A percentile compares a stretch with the other conserved stretches of the same genome.
These are phyloP conservation scores for Mucor piriformis DNA, from an alignment of 371 early-diverging fungal species.

Conservation along the genomic window DNA sequence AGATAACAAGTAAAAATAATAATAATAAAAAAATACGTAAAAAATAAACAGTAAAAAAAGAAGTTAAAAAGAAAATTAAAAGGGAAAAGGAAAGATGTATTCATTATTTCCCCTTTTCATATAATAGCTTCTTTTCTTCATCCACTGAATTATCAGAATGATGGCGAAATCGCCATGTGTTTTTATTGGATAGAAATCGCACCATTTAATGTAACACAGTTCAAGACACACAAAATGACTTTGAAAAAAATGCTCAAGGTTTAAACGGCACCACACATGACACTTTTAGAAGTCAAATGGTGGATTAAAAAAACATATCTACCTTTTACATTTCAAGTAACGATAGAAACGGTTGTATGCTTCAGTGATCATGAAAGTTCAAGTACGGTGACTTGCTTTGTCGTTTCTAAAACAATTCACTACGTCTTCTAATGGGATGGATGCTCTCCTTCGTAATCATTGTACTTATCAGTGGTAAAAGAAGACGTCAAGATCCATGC, in stretches of 20 bases:
- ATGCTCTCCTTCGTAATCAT: slow-evolving; percentile 8
- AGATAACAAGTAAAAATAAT: slow-evolving; percentile 9
- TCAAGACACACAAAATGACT: too few species aligned
- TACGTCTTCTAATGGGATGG: too few species aligned
- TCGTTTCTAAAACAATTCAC: too few species aligned
- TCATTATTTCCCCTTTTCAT: slow-evolving; percentile 7
- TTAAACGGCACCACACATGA: too few species aligned
- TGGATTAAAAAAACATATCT: too few species aligned
- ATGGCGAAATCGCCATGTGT: slow-evolving; percentile 29
- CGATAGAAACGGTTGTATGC: too few species aligned
- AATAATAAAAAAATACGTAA: neutral
- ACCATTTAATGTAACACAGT: too few species aligned
- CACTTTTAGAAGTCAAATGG: too few species aligned
- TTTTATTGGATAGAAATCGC: slow-evolving; percentile 21
- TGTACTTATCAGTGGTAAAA: neutral
- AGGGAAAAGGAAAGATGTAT: slow-evolving; percentile 4
- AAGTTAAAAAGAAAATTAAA: slow-evolving; percentile 1
- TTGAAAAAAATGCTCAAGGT: too few species aligned
- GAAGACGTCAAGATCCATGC: neutral
- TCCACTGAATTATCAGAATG: slow-evolving; percentile 26
- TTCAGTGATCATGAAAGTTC: too few species aligned
- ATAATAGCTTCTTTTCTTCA: slow-evolving; percentile 12
- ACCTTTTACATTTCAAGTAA: too few species aligned
- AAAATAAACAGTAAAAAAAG: neutral
- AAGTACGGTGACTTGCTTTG: too few species aligned